Evolutionary conservation across 352 stramenopile genomes (phyloP), one percentile per base, ranked within the genome.

Genomic region (Globisporangium nagaii): DNA sequence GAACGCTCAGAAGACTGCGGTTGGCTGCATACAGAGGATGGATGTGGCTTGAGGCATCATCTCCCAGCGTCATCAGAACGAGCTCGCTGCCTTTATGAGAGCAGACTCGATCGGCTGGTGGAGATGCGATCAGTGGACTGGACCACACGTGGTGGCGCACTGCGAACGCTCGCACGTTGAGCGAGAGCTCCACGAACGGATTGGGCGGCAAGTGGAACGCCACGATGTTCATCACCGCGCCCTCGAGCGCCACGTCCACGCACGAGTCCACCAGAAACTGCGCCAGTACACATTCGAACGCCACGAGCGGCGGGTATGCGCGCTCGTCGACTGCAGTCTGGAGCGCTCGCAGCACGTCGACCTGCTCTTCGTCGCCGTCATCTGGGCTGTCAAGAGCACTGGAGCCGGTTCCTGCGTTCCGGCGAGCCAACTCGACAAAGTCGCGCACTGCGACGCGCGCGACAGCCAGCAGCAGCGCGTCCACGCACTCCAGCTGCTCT

Each of bases 161-260:
- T 4, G 70, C 72, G 44, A 80, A 84, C 12, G 59, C 62, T 19
- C 75, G 68, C 3, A 84, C 12, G 12, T 72, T 47, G 1, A 17
- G 48, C 1, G 72, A 74, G 24, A 86, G 53, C 7, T 65, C 48
- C 28, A 82, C 53, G 39, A 80, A 84, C 10, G 75, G 72, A 24
- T 86, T 84, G 27, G 75, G 70, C 2, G 73, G 68, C 25, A 84
- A 63, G 7, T 56, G 43, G 32, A 63, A 54, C 11, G 64, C 63
- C 4, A 86, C 64, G 20, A 69, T 72, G 27, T 71, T 75, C 58
- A 78, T 77, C 24, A 82, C 65, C 0, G 75, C 67, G 27, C 70
- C 78, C 57, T 84, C 75, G 10, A 84, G 58, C 6, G 75, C 72
- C 2, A 80, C 37, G 30, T 84, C 75, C 27, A 82, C 39, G 9